Evolutionary conservation across 2,329 filamentous ascomycete genomes (phyloP).

Genomic region (Fusarium decemcellulare): DNA sequence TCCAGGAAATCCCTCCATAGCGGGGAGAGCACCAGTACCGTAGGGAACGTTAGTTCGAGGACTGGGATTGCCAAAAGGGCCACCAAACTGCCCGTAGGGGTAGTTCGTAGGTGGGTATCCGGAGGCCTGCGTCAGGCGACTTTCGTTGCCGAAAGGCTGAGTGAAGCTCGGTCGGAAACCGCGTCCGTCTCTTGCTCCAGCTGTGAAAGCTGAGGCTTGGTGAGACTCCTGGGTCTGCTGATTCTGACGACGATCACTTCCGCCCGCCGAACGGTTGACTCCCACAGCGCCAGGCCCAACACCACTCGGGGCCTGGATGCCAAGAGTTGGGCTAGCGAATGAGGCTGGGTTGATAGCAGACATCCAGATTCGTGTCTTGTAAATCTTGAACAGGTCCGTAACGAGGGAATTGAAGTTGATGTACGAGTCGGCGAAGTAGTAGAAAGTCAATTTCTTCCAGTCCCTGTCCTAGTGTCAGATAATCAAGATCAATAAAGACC

Average conservation of each 20-base stretch:
- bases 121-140: slow-evolving; percentile 55
- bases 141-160: slow-evolving; percentile 59
- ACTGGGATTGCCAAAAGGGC: slow-evolving; percentile 53
- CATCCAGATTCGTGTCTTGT: slow-evolving; percentile 99
- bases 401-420: slow-evolving; percentile 99
- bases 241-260: slow-evolving; percentile 64
- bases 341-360: slow-evolving; percentile 98
- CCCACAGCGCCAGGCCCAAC: slow-evolving; percentile 77
- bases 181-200: slow-evolving; percentile 55
- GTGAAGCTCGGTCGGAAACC: slow-evolving; percentile 60
- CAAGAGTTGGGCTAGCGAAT: slow-evolving; percentile 84
- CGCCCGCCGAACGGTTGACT: slow-evolving; percentile 61
- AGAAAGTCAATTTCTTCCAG: slow-evolving; percentile 99
- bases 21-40: slow-evolving; percentile 45
- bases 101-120: slow-evolving; percentile 54
- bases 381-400: slow-evolving; percentile 98
- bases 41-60: slow-evolving; percentile 50
- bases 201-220: slow-evolving; percentile 54
- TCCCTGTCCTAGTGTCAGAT: slow-evolving; percentile 72
- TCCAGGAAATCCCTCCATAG: slow-evolving; percentile 49
- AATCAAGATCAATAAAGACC: neutral
- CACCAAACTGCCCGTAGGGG: slow-evolving; percentile 50
- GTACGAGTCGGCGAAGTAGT: slow-evolving; percentile 98
- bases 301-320: slow-evolving; percentile 77
- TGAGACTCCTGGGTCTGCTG: slow-evolving; percentile 56